Percentiles rank a stretch among this genome's conserved stretches.
Conservation (phyloP, 495 filamentous ascomycete genomes). For the Penicillium verhagenii region DNA sequence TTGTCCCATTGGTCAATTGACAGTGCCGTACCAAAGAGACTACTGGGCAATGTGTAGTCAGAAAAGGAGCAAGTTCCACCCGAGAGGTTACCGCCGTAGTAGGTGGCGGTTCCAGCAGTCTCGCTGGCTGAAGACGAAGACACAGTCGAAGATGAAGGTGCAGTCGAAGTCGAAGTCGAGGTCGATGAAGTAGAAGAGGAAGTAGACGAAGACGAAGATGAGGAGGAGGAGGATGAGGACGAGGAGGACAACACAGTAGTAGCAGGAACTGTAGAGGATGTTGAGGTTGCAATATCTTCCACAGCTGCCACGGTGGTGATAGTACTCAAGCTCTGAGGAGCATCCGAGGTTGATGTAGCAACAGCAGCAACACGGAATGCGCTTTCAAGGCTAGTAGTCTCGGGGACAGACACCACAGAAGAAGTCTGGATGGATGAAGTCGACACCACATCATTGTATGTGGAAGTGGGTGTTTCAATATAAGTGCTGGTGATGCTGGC, state of each 20-base stretch:
- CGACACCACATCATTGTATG: background rate
- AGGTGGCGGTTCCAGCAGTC: conserved; percentile 44
- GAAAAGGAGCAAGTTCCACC: conserved; percentile 59
- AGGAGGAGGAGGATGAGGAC: conserved; percentile 3
- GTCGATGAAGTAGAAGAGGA: conserved; percentile 9
- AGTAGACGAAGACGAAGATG: conserved; percentile 7
- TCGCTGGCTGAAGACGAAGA: conserved; percentile 7
- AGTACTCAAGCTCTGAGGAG: background rate
- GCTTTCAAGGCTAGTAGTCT: conserved; percentile 4
- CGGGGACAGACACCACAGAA: conserved; percentile 3
- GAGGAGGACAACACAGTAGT: background rate
- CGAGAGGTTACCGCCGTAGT: conserved; percentile 56
- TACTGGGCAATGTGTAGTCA: conserved; percentile 55
- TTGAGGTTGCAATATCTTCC: conserved; percentile 6
- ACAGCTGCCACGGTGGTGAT: conserved; percentile 5
- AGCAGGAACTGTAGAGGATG: conserved; percentile 11
- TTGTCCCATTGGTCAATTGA: conserved; percentile 50
- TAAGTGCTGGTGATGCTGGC: background rate
- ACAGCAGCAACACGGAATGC: background rate
- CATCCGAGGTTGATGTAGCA: conserved; percentile 5
- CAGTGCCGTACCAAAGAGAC: conserved; percentile 54
- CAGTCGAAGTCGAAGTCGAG: conserved; percentile 4
- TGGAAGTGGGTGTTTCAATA: background rate
- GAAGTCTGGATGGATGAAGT: background rate
- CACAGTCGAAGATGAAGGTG: conserved; percentile 6